These are phyloP conservation scores for Panellus pusillus DNA, from an alignment of 768 basidiomycete species.

Conservation along the genomic window DNA sequence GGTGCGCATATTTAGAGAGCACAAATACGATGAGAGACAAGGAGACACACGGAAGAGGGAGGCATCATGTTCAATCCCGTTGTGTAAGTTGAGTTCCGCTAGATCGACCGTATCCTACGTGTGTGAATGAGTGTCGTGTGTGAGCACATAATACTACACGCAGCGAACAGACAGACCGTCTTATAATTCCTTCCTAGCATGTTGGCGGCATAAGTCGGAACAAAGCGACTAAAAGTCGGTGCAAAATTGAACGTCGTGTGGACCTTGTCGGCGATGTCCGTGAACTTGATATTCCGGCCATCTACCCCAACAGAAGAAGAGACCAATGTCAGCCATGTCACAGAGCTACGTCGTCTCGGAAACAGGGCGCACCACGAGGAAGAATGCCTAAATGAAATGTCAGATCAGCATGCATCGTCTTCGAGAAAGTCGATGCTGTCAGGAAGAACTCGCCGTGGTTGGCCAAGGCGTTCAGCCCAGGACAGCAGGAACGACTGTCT, in stretches of 20 bases:
- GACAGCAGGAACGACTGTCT: constrained; percentile 74
- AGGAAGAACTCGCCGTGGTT: constrained; percentile 61
- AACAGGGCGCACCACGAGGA: constrained; percentile 36
- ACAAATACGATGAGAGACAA: background rate
- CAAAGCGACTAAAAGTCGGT: constrained; percentile 65
- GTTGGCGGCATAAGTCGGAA: constrained; percentile 58
- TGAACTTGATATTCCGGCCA: constrained; percentile 70
- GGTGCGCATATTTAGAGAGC: constrained; percentile 32
- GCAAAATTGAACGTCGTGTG: constrained; percentile 68
- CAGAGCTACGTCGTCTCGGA: background rate
- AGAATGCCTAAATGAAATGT: constrained; percentile 48
- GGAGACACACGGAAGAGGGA: constrained; percentile 58
- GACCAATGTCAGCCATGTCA: background rate
- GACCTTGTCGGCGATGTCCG: constrained; percentile 42
- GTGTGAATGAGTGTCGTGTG: background rate
- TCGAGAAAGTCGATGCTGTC: background rate
- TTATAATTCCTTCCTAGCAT: constrained; percentile 57
- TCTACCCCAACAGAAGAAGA: constrained; percentile 25
- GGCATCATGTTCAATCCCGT: constrained; percentile 73
- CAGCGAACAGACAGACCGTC: constrained; percentile 19
- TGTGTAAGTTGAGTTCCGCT: constrained; percentile 68
- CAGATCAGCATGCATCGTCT: background rate
- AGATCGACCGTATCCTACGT: constrained; percentile 60
- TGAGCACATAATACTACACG: too few relatives aligned
- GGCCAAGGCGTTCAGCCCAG: constrained; percentile 77